phyloP scores from a whole-genome alignment of 1,284 basidiomycete species.

The Lentinula novae-zelandiae region DNA sequence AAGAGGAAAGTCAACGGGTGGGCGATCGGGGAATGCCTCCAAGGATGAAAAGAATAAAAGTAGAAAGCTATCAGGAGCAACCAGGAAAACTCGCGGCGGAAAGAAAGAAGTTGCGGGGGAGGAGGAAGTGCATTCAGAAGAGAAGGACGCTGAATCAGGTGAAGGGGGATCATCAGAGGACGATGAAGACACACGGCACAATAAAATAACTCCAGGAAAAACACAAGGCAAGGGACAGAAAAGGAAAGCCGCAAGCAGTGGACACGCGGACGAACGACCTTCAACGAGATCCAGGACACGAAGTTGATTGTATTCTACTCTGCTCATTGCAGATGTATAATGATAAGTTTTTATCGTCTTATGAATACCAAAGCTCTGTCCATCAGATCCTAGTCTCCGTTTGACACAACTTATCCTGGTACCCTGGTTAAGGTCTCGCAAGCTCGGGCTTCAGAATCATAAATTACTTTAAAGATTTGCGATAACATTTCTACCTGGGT shows the following conservation, averaged over 20 bases:
- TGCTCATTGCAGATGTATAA: neutral
- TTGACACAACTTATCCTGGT: neutral
- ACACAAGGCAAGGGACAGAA: neutral
- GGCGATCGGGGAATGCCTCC: neutral
- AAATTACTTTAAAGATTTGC: neutral
- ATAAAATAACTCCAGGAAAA: neutral
- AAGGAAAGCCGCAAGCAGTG: conserved; percentile 2
- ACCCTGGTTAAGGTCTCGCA: neutral
- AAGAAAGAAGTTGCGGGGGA: neutral
- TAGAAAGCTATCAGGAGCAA: neutral
- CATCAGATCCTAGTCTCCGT: neutral
- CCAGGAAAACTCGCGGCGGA: neutral
- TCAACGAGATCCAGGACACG: conserved; percentile 1
- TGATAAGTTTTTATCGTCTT: neutral
- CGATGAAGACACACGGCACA: neutral
- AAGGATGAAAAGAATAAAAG: neutral
- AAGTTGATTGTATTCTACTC: neutral
- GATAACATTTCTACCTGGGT: neutral
- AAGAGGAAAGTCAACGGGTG: neutral
- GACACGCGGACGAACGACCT: neutral
- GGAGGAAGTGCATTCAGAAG: neutral
- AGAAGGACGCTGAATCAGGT: neutral
- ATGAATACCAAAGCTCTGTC: neutral
- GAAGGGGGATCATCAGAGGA: neutral
- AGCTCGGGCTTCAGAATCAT: neutral